Conservation (phyloP, 176 grass and related monocot species). For the Aegilops longissima region DNA sequence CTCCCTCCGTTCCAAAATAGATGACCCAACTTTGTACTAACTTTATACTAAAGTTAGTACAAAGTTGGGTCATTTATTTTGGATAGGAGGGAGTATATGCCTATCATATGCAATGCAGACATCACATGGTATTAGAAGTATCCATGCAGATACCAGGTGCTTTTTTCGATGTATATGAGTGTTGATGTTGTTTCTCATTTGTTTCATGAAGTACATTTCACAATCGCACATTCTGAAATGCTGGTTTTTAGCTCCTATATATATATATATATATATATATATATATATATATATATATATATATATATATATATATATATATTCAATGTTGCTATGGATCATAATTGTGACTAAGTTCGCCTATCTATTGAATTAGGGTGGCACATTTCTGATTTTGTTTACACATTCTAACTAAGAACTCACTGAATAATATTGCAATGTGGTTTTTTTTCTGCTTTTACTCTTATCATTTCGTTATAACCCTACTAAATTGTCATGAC, state of each 20-base stretch:
- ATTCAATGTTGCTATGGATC: neutral
- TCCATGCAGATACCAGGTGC: neutral
- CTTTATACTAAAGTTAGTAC: no score
- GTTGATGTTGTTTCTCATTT: constrained; percentile 19
- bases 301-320: no score
- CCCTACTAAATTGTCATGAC: constrained; percentile 1
- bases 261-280: no score
- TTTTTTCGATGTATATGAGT: neutral
- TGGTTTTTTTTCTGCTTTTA: constrained; percentile 13
- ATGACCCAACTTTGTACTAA: no score
- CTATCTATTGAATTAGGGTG: constrained; percentile 3
- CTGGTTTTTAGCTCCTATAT: neutral
- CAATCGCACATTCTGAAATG: neutral
- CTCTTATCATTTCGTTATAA: constrained; percentile 19
- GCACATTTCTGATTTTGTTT: constrained; percentile 18
- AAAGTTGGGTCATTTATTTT: no score
- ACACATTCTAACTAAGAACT: constrained; percentile 9
- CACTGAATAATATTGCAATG: constrained; percentile 1
- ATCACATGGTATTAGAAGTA: constrained; percentile 5
- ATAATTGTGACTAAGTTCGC: neutral
- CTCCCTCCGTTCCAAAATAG: no score
- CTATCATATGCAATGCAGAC: neutral
- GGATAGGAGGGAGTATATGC: neutral
- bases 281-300: no score
- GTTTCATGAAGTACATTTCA: constrained; percentile 11